Evolutionary conservation across 495 filamentous ascomycete species (phyloP).

Genomic region (Rostrohypoxylon terebratum): DNA sequence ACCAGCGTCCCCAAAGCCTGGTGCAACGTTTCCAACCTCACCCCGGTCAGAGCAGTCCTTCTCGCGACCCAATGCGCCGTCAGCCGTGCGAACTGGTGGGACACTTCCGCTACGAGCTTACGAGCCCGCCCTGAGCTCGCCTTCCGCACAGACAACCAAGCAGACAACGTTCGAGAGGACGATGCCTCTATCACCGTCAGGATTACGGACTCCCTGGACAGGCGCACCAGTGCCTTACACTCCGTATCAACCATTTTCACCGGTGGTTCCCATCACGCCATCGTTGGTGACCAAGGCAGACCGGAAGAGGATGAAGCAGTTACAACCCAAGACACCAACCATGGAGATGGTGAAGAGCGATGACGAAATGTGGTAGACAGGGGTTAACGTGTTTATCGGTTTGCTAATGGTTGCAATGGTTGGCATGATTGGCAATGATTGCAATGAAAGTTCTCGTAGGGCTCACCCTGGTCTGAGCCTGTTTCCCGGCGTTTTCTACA

Average conservation of each 20-base stretch:
- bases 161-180: slow-evolving; percentile 81
- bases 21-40: slow-evolving; percentile 55
- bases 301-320: slow-evolving; percentile 72
- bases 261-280: slow-evolving; percentile 88
- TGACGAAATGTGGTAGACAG: slow-evolving; percentile 65
- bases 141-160: slow-evolving; percentile 70
- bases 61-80: slow-evolving; percentile 52
- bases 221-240: slow-evolving; percentile 84
- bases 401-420: neutral
- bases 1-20: slow-evolving; percentile 59
- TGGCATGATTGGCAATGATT: too few relatives aligned
- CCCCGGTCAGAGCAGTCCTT: slow-evolving; percentile 55
- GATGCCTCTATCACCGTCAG: slow-evolving; percentile 61
- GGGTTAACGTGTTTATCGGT: slow-evolving; percentile 7
- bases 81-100: slow-evolving; percentile 60
- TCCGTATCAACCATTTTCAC: slow-evolving; percentile 92
- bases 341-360: slow-evolving; percentile 64
- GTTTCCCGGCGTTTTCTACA: slow-evolving; percentile 25
- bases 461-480: slow-evolving; percentile 9
- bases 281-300: slow-evolving; percentile 80
- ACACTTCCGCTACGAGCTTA: slow-evolving; percentile 71
- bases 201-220: slow-evolving; percentile 72
- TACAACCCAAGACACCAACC: slow-evolving; percentile 67
- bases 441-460: slow-evolving; percentile 9
- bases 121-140: slow-evolving; percentile 66